A percentile compares a stretch with the other conserved stretches of the same genome.
Conservation (phyloP, 2,329 filamentous ascomycete species). For the Nigrograna mackinnonii region DNA sequence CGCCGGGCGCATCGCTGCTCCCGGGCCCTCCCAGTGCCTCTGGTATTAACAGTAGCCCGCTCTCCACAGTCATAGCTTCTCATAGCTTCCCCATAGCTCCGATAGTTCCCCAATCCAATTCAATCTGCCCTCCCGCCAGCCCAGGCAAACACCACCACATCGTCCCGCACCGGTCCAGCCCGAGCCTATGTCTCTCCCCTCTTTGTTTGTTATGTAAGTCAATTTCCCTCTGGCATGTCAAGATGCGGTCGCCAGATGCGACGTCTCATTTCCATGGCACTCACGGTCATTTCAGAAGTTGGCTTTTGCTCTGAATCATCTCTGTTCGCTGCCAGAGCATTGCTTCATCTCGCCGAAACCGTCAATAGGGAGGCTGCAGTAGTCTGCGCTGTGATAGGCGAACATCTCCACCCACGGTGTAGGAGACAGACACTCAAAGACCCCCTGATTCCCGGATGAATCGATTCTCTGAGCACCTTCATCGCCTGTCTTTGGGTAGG, state of each 20-base stretch:
- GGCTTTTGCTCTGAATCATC: constrained; percentile 40
- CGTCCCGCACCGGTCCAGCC: constrained; percentile 25
- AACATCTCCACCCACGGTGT: constrained; percentile 27
- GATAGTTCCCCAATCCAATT: constrained; percentile 6
- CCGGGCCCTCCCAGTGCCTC: constrained; percentile 14
- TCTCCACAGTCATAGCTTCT: constrained; percentile 34
- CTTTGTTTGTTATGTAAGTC: constrained; percentile 43
- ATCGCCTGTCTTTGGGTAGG: constrained; percentile 37
- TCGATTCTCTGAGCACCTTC: constrained; percentile 34
- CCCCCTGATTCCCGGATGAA: constrained; percentile 41
- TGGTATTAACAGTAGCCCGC: constrained; percentile 26
- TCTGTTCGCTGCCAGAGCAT: constrained; percentile 26
- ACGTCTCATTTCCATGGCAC: constrained; percentile 31
- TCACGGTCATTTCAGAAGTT: constrained; percentile 39
- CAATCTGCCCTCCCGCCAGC: constrained; percentile 25
- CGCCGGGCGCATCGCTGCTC: constrained; percentile 23
- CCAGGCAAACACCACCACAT: constrained; percentile 13
- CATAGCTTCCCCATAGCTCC: constrained; percentile 10
- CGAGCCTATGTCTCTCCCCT: constrained; percentile 31
- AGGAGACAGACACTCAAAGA: constrained; percentile 38
- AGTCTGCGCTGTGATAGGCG: constrained; percentile 28
- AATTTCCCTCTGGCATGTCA: constrained; percentile 29
- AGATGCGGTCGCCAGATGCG: constrained; percentile 34
- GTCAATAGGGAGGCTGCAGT: constrained; percentile 28
- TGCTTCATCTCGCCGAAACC: constrained; percentile 33